These are phyloP conservation scores for Epichloe scottii DNA, from an alignment of 2,329 filamentous ascomycete species.

Conservation along the genomic window DNA sequence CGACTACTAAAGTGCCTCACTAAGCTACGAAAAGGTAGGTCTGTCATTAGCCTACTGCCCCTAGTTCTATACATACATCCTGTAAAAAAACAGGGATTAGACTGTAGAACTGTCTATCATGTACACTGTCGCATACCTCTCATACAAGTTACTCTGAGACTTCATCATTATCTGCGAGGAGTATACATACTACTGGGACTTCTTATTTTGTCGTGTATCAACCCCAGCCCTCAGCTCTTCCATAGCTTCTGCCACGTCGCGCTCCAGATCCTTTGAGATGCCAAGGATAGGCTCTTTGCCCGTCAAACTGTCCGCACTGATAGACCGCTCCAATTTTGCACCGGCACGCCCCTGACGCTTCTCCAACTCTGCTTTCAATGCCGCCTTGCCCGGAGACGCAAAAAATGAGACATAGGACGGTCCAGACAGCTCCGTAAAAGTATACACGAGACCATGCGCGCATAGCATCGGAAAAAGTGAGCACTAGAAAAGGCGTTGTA, in stretches of 20 bases:
- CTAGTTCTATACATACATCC: no score
- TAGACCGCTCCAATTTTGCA: constrained; percentile 32
- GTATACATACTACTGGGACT: neutral
- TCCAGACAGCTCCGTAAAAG: constrained; percentile 70
- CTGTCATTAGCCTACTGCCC: no score
- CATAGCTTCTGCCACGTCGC: constrained; percentile 67
- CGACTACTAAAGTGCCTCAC: no score
- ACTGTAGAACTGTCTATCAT: neutral
- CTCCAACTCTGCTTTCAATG: constrained; percentile 46
- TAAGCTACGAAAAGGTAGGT: no score
- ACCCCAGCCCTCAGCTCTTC: constrained; percentile 64
- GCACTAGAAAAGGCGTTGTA: constrained; percentile 73
- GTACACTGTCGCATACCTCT: no score
- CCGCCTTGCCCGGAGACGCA: constrained; percentile 58
- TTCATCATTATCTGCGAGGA: neutral
- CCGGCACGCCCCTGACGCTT: constrained; percentile 37
- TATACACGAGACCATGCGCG: constrained; percentile 75
- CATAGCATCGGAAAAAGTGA: constrained; percentile 58
- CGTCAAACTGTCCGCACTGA: constrained; percentile 45
- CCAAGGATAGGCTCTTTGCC: constrained; percentile 57
- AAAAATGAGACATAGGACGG: constrained; percentile 57
- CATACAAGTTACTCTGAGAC: no score
- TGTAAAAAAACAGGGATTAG: no score
- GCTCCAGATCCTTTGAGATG: constrained; percentile 61
- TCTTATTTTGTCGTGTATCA: constrained; percentile 32